Percentiles rank a stretch among this genome's conserved stretches.
Conservation (phyloP, 768 basidiomycete genomes). For the Kwoniella botswanensis region DNA sequence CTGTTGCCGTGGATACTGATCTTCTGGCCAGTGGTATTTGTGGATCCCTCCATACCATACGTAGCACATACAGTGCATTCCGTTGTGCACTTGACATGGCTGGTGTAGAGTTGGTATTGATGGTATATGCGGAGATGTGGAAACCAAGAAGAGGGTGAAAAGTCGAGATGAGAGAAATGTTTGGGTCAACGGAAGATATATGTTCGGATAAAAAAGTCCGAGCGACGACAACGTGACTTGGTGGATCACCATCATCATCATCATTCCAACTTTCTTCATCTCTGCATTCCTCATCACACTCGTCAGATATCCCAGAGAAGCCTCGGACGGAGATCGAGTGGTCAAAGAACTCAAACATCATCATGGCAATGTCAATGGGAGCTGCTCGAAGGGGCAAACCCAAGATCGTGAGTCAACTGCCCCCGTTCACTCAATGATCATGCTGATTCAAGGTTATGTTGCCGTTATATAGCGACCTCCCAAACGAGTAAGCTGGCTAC, state of each 20-base stretch:
- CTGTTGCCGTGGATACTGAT: conserved; percentile 4
- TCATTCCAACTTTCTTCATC: background rate
- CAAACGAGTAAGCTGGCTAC: conserved; percentile 32
- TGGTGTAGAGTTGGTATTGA: background rate
- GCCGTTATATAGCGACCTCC: conserved; percentile 42
- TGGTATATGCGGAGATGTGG: background rate
- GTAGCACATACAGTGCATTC: conserved; percentile 28
- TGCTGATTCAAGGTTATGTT: conserved; percentile 1
- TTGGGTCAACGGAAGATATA: background rate
- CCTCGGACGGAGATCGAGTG: too few species aligned
- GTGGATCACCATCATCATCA: conserved; percentile 3
- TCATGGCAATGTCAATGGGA: conserved; percentile 46
- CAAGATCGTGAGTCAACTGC: conserved; percentile 38
- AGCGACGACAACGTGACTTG: background rate
- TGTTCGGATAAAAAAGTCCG: conserved; percentile 3
- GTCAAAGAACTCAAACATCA: background rate
- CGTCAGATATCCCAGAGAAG: background rate
- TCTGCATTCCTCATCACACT: background rate
- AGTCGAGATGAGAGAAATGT: background rate
- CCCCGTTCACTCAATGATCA: background rate
- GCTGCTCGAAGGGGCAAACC: conserved; percentile 48
- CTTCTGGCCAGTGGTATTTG: background rate
- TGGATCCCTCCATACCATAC: conserved; percentile 14
- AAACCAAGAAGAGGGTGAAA: background rate
- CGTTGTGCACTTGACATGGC: conserved; percentile 13